A percentile compares a stretch with the other conserved stretches of the same genome.
These are phyloP conservation scores for Volvariella surrecta DNA, from an alignment of 1,284 basidiomycete genomes.

Conservation along the genomic window DNA sequence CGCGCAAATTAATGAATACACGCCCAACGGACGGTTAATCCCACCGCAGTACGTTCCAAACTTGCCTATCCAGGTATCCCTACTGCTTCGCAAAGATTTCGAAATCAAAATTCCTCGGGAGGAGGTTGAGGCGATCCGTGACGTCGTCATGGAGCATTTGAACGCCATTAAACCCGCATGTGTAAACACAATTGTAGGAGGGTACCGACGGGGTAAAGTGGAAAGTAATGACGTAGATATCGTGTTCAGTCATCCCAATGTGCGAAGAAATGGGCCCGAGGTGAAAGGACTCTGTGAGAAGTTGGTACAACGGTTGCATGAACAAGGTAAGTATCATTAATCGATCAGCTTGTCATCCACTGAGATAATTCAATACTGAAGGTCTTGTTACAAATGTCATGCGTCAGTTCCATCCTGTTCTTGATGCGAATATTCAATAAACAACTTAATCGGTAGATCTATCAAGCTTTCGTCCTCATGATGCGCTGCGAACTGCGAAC, in stretches of 20 bases:
- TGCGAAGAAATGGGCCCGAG: constrained; percentile 27
- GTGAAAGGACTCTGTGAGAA: constrained; percentile 42
- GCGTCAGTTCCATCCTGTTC: constrained; percentile 33
- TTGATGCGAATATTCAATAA: background rate
- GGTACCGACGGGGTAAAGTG: constrained; percentile 73
- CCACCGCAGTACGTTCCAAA: constrained; percentile 18
- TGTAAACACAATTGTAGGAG: constrained; percentile 60
- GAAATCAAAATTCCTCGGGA: constrained; percentile 45
- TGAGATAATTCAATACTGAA: constrained; percentile 14
- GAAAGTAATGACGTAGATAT: constrained; percentile 75
- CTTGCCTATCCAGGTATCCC: constrained; percentile 39
- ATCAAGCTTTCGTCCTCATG: constrained; percentile 45
- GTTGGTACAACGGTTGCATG: constrained; percentile 44
- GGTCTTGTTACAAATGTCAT: constrained; percentile 61
- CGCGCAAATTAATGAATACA: constrained; percentile 13
- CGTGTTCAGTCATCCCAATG: constrained; percentile 60
- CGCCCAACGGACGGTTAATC: constrained; percentile 21
- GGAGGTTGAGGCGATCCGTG: constrained; percentile 63
- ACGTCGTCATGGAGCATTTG: constrained; percentile 48
- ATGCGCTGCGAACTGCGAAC: constrained; percentile 42
- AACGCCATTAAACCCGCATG: constrained; percentile 49
- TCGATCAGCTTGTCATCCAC: background rate
- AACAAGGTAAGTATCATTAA: constrained; percentile 31
- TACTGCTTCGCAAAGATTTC: constrained; percentile 46
- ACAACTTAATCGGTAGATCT: constrained; percentile 33